phyloP scores from a whole-genome alignment of 768 basidiomycete genomes.

The Termitomyces sp. region DNA sequence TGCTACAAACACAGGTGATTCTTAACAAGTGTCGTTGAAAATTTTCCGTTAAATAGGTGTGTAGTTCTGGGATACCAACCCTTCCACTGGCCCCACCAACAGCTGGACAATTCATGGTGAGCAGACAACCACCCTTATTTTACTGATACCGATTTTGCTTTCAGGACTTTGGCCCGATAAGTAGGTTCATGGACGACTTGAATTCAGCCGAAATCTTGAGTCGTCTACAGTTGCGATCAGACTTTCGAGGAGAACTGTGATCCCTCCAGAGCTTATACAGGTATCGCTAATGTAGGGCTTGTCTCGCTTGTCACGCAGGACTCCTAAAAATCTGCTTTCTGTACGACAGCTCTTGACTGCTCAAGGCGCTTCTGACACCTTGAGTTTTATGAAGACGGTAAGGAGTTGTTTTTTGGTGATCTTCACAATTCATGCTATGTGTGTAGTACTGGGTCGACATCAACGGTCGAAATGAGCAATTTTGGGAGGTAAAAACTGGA shows the following conservation, averaged over 20 bases:
- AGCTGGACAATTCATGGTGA: slow-evolving; percentile 75
- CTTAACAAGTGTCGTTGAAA: background rate
- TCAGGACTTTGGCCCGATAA: slow-evolving; percentile 11
- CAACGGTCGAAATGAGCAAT: slow-evolving; percentile 50
- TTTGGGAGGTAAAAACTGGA: slow-evolving; percentile 54
- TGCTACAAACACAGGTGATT: slow-evolving; percentile 45
- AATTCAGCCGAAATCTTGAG: background rate
- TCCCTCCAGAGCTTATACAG: slow-evolving; percentile 29
- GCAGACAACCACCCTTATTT: slow-evolving; percentile 9
- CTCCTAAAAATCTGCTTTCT: slow-evolving; percentile 20
- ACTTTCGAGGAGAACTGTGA: slow-evolving; percentile 31
- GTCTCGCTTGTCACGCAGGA: background rate
- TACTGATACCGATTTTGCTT: slow-evolving; percentile 31
- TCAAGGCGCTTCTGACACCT: slow-evolving; percentile 54
- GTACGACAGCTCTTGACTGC: slow-evolving; percentile 44
- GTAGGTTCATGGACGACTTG: background rate
- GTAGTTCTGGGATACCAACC: slow-evolving; percentile 71
- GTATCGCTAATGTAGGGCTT: slow-evolving; percentile 21
- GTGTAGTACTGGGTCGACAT: slow-evolving; percentile 56
- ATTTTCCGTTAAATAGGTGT: background rate
- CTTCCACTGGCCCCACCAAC: slow-evolving; percentile 53
- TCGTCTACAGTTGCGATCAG: slow-evolving; percentile 44
- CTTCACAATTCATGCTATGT: background rate
- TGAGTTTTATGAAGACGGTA: slow-evolving; percentile 51
- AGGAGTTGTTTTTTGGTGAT: background rate